Percentiles rank a stretch among this genome's conserved stretches.
Conservation (phyloP, 345 rosid species). For the Rhodamnia argentea region DNA sequence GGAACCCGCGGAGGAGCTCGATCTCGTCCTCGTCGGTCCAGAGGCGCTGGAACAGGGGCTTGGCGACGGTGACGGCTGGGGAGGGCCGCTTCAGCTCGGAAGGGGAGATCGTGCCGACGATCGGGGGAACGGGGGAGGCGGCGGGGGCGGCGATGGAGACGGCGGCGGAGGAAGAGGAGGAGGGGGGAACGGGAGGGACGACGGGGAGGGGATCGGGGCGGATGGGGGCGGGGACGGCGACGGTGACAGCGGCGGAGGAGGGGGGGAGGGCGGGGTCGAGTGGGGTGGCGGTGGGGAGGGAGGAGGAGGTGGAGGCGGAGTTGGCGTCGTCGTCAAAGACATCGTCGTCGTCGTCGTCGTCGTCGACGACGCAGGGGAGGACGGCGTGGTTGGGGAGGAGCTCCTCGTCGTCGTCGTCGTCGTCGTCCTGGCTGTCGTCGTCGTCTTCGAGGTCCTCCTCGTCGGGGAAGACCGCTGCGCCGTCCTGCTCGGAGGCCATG, state of each 20-base stretch:
- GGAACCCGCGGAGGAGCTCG: conserved; percentile 90
- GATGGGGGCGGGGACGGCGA: conserved; percentile 9
- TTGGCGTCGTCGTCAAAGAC: conserved; percentile 37
- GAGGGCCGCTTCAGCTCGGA: conserved; percentile 1
- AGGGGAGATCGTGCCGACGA: conserved; percentile 15
- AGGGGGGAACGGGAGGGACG: neutral
- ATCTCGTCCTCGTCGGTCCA: conserved; percentile 99
- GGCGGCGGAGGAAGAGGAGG: neutral
- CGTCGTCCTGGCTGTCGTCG: conserved; percentile 33
- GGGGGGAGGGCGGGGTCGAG: conserved; percentile 12
- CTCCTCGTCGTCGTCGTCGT: conserved; percentile 48
- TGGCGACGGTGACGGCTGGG: conserved; percentile 7
- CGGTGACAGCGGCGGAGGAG: conserved; percentile 34
- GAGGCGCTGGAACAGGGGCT: conserved; percentile 77
- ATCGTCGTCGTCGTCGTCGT: conserved; percentile 37
- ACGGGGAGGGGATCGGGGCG: conserved; percentile 4
- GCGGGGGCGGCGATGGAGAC: conserved; percentile 15
- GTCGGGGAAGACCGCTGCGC: conserved; percentile 35
- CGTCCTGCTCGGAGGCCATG: conserved; percentile 62
- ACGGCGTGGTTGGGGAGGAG: conserved; percentile 27
- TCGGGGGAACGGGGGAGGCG: conserved; percentile 13
- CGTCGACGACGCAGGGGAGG: neutral
- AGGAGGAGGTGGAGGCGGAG: conserved; percentile 25
- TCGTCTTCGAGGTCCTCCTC: conserved; percentile 39
- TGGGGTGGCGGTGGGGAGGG: conserved; percentile 12